Conservation (phyloP, 805 yeast species). For the Nakazawaea populi region DNA sequence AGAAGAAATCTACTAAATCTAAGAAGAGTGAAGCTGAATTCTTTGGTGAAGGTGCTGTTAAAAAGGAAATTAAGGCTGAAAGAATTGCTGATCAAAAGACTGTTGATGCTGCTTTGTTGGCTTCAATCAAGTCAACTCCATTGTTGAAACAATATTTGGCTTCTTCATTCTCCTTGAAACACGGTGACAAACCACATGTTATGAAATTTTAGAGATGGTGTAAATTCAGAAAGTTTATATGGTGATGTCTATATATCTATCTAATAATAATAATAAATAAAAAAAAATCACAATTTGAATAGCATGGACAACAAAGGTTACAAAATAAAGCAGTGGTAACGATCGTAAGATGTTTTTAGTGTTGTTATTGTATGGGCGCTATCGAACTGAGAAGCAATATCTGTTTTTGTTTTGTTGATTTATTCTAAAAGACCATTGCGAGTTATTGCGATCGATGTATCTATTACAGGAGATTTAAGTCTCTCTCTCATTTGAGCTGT, state of each 20-base stretch:
- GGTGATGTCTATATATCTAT: not conserved
- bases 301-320: not conserved
- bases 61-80: conserved; percentile 86
- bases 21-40: conserved; percentile 88
- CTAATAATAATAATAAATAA: not conserved
- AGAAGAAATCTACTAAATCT: conserved; percentile 68
- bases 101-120: conserved; percentile 86
- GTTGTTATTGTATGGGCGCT: no score
- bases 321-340: not conserved
- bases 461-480: no score
- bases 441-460: no score
- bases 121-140: conserved; percentile 96
- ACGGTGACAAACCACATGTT: conserved; percentile 97
- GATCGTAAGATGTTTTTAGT: no score
- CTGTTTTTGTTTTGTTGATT: not conserved
- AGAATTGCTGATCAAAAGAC: conserved; percentile 95
- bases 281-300: no score
- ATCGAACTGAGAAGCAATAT: not conserved
- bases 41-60: conserved; percentile 71
- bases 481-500: no score
- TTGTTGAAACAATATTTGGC: conserved; percentile 95
- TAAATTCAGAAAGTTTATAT: not conserved
- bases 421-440: not conserved
- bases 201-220: conserved; percentile 74
- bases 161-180: conserved; percentile 91